Evolutionary conservation across 805 yeast genomes (phyloP).

Genomic region (Schizosaccharomyces japonicus): DNA sequence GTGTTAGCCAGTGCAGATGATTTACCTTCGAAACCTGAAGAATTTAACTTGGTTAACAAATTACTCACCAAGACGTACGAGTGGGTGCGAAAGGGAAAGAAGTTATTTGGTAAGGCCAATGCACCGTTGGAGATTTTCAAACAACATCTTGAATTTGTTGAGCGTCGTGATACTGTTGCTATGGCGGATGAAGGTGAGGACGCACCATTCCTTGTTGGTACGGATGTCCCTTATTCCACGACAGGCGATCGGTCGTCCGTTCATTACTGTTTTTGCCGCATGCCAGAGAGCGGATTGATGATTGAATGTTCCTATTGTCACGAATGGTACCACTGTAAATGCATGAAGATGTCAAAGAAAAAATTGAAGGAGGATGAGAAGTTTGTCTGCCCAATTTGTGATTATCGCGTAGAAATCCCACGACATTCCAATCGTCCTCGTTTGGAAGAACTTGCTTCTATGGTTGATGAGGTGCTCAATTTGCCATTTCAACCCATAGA

Average conservation of each 20-base stretch:
- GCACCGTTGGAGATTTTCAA: constrained; percentile 16
- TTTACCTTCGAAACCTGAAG: constrained; percentile 10
- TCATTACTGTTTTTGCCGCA: constrained; percentile 23
- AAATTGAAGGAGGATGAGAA: constrained; percentile 17
- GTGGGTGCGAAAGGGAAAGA: constrained; percentile 19
- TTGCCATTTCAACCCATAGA: constrained; percentile 19
- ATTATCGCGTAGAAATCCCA: constrained; percentile 16
- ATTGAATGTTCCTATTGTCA: constrained; percentile 75
- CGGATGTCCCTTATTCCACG: constrained; percentile 19
- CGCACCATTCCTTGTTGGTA: constrained; percentile 38
- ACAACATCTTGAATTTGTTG: constrained; percentile 13
- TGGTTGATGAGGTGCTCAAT: constrained; percentile 14
- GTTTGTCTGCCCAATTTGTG: constrained; percentile 35
- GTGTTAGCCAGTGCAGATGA: constrained; percentile 12
- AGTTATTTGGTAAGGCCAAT: constrained; percentile 18
- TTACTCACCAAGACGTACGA: constrained; percentile 15
- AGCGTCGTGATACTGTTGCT: constrained; percentile 12
- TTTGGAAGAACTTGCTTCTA: constrained; percentile 15
- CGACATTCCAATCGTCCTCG: constrained; percentile 18
- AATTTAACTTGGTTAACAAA: constrained; percentile 11
- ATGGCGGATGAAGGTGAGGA: constrained; percentile 13
- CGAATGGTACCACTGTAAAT: constrained; percentile 77
- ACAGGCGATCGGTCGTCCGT: constrained; percentile 19
- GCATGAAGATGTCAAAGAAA: constrained; percentile 26
- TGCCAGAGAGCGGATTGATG: constrained; percentile 62